Base-by-base conservation (phyloP, 2,329 filamentous ascomycete genomes). In the Nemania abortiva region DNA sequence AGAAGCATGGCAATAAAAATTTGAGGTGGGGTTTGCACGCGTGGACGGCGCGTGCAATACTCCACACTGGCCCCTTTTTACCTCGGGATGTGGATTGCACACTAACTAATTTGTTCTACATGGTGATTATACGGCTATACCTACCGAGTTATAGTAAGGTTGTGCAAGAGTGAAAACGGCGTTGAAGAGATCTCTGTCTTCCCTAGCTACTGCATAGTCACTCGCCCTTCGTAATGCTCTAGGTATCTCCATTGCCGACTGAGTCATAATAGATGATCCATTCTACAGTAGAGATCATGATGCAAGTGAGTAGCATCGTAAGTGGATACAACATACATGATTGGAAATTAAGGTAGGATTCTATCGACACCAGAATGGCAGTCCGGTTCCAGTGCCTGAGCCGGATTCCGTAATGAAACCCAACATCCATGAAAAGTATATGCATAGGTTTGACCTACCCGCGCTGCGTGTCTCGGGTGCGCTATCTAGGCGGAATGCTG, bases 11-110 rank as follows among this genome's bases (percentile, higher is more conserved):
- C 52, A 22, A 47, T 13, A 10, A 61, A 61, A 61, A 62, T 62
- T 61, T 66, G 56, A 50, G 57, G 64, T 57, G 58, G 31, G 56
- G 63, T 62, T 45, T 6, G 59, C 49, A 45, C 42, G 9, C 29
- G 31, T n/a, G 15, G 42, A 47, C 9, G 15, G 31, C 31, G 31
- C 31, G 9, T 34, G 31, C 42, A 5, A n/a, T n/a, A 47, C 42
- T 47, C 42, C 42, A 47, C 42, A 47, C 15, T 47, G 4, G 5
- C 15, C 42, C 42, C 42, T 15, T 47, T n/a, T 47, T 47, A n/a
- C 42, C 42, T 47, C 42, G 42, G 42, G 13, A 47, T 42, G 39
- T 42, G 39, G 39, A 18, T 11, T 47, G n/a, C 18, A 15, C 15
- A 15, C 15, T 6, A n/a, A 47, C 9, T 13, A n/a, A 13, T 13